phyloP scores from a whole-genome alignment of 441 rosid species.

The Populus hybrid region DNA sequence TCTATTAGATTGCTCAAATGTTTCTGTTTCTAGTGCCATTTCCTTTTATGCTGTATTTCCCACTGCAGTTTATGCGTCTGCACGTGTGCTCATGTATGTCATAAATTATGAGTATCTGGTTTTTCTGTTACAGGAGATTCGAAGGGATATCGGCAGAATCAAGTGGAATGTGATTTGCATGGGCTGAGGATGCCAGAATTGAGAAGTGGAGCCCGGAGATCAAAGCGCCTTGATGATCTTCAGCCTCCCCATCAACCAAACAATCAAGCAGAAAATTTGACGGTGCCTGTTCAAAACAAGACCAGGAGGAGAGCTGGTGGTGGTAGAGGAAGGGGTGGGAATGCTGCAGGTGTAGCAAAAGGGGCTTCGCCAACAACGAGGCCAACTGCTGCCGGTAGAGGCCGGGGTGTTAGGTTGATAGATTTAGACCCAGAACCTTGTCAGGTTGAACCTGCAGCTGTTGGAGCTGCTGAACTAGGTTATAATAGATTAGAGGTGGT shows the following conservation, averaged over 20 bases:
- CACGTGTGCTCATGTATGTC: background rate
- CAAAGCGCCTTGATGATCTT: constrained; percentile 77
- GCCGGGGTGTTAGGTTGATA: constrained; percentile 80
- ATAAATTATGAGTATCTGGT: constrained; percentile 2
- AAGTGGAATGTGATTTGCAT: constrained; percentile 63
- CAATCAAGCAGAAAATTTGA: constrained; percentile 61
- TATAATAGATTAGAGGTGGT: constrained; percentile 67
- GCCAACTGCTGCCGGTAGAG: constrained; percentile 82
- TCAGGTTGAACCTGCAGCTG: constrained; percentile 58
- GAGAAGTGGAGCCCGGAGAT: constrained; percentile 98
- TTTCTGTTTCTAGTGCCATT: constrained; percentile 11
- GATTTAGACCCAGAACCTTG: constrained; percentile 86
- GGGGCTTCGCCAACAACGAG: constrained; percentile 52
- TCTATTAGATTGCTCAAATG: background rate
- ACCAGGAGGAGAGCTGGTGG: constrained; percentile 91
- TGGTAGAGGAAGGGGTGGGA: constrained; percentile 94
- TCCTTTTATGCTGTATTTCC: background rate
- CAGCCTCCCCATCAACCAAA: constrained; percentile 68
- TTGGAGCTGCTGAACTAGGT: constrained; percentile 65
- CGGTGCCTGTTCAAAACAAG: constrained; percentile 61
- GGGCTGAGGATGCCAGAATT: constrained; percentile 97
- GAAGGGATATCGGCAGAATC: constrained; percentile 26
- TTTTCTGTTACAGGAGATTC: constrained; percentile 34
- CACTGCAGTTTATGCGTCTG: background rate
- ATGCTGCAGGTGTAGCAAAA: constrained; percentile 80